These are phyloP conservation scores for Pinus taeda DNA, from an alignment of 75 land plant genomes.

Conservation along the genomic window DNA sequence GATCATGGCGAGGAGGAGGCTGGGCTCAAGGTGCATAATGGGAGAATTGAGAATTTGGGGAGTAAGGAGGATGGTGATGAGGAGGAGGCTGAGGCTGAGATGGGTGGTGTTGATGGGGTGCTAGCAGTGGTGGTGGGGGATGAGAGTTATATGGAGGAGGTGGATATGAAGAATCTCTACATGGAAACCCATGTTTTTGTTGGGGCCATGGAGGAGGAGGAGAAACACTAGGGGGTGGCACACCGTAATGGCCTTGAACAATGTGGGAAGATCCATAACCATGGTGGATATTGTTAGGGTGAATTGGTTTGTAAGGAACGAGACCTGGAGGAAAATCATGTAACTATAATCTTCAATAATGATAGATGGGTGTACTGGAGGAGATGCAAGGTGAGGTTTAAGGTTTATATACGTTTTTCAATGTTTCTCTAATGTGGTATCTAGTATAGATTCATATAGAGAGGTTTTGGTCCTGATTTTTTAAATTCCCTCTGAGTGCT, in stretches of 20 bases:
- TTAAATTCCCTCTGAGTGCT: too few species aligned
- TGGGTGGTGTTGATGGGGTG: slow-evolving; percentile 7
- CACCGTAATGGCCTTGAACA: background rate
- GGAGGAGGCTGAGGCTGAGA: slow-evolving; percentile 1
- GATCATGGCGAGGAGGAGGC: slow-evolving; percentile 19
- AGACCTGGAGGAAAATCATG: background rate
- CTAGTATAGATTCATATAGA: too few species aligned
- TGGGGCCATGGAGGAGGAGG: slow-evolving; percentile 4
- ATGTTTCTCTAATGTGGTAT: too few species aligned
- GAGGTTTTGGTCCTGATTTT: too few species aligned
- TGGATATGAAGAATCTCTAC: slow-evolving; percentile 13
- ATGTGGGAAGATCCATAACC: slow-evolving; percentile 13
- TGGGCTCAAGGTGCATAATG: slow-evolving; percentile 15
- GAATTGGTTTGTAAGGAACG: background rate
- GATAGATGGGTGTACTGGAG: background rate
- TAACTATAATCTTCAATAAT: too few species aligned
- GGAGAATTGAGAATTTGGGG: slow-evolving; percentile 1
- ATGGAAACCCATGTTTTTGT: slow-evolving; percentile 7
- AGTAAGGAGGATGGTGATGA: slow-evolving; percentile 12
- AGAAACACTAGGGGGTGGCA: background rate
- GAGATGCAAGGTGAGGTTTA: too few species aligned
- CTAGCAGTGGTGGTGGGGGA: slow-evolving; percentile 22
- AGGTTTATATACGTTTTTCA: too few species aligned
- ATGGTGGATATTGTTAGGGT: background rate
- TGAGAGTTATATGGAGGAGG: slow-evolving; percentile 25